Conservation (phyloP, 2,329 filamentous ascomycete genomes). For the Lachnellula subtilissima region DNA sequence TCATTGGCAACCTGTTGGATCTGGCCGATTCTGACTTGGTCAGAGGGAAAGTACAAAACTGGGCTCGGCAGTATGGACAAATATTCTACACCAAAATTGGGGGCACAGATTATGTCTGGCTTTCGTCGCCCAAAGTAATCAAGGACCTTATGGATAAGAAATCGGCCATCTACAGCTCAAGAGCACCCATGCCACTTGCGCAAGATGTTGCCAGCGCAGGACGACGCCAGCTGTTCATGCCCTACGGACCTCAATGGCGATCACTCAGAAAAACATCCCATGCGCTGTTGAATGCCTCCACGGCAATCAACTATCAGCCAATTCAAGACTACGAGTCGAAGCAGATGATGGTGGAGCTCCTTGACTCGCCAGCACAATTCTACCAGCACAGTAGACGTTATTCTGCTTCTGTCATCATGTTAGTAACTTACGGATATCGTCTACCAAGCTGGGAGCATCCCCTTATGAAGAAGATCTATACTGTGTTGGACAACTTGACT, state of each 20-base stretch:
- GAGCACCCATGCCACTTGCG: slow-evolving; percentile 35
- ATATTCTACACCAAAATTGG: slow-evolving; percentile 38
- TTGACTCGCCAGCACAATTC: slow-evolving; percentile 33
- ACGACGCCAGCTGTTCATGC: slow-evolving; percentile 26
- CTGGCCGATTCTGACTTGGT: slow-evolving; percentile 32
- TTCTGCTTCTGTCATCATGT: slow-evolving; percentile 38
- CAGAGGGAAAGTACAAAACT: slow-evolving; percentile 29
- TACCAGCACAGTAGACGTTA: slow-evolving; percentile 39
- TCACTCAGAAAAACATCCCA: slow-evolving; percentile 28
- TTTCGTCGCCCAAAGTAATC: slow-evolving; percentile 28
- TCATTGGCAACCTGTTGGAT: slow-evolving; percentile 37
- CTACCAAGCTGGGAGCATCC: slow-evolving; percentile 35
- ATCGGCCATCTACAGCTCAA: slow-evolving; percentile 31
- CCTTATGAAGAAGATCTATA: slow-evolving; percentile 32
- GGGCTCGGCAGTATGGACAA: slow-evolving; percentile 35
- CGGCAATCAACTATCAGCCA: slow-evolving; percentile 24
- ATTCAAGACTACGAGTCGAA: slow-evolving; percentile 33
- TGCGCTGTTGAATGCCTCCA: slow-evolving; percentile 24
- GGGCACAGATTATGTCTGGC: slow-evolving; percentile 37
- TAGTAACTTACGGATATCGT: slow-evolving; percentile 37
- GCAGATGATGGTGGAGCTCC: slow-evolving; percentile 33
- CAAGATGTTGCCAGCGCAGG: slow-evolving; percentile 31
- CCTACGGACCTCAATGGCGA: slow-evolving; percentile 26
- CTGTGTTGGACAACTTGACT: slow-evolving; percentile 33
- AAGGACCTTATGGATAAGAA: slow-evolving; percentile 25